phyloP scores from a whole-genome alignment of 2,329 filamentous ascomycete species.

The Botrytis sinoallii region DNA sequence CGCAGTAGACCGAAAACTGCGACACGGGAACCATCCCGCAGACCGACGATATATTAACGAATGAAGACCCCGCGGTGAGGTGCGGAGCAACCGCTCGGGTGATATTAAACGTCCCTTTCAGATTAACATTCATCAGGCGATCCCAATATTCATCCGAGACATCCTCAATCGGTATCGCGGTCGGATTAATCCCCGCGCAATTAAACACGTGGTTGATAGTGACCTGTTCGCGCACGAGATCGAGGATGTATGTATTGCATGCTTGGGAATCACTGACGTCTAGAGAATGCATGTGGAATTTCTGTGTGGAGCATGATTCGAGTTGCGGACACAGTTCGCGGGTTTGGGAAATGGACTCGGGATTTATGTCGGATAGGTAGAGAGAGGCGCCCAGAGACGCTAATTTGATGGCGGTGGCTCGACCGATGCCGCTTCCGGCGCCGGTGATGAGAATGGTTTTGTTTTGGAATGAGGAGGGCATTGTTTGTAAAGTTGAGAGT shows the following conservation, averaged over 20 bases:
- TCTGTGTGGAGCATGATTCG: background rate
- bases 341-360: slow-evolving; percentile 26
- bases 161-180: slow-evolving; percentile 40
- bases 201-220: slow-evolving; percentile 40
- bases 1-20: slow-evolving; percentile 35
- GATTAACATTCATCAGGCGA: slow-evolving; percentile 45
- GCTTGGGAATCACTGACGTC: background rate
- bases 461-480: slow-evolving; percentile 19
- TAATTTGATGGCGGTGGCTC: slow-evolving; percentile 33
- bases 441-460: slow-evolving; percentile 36
- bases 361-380: slow-evolving; percentile 36
- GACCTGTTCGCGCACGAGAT: slow-evolving; percentile 20
- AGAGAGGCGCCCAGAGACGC: slow-evolving; percentile 32
- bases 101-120: slow-evolving; percentile 44
- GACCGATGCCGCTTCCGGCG: slow-evolving; percentile 34
- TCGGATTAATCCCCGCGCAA: slow-evolving; percentile 49
- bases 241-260: slow-evolving; percentile 26
- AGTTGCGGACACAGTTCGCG: slow-evolving; percentile 14
- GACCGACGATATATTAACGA: slow-evolving; percentile 43
- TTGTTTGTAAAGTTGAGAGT: background rate
- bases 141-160: slow-evolving; percentile 48
- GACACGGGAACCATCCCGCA: slow-evolving; percentile 34
- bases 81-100: slow-evolving; percentile 44
- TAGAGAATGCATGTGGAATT: background rate
- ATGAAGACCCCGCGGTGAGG: slow-evolving; percentile 36